A percentile compares a stretch with the other conserved stretches of the same genome.
Evolutionary conservation across 2,329 filamentous ascomycete species (phyloP).

Genomic region (Chaetothyriales sp.): DNA sequence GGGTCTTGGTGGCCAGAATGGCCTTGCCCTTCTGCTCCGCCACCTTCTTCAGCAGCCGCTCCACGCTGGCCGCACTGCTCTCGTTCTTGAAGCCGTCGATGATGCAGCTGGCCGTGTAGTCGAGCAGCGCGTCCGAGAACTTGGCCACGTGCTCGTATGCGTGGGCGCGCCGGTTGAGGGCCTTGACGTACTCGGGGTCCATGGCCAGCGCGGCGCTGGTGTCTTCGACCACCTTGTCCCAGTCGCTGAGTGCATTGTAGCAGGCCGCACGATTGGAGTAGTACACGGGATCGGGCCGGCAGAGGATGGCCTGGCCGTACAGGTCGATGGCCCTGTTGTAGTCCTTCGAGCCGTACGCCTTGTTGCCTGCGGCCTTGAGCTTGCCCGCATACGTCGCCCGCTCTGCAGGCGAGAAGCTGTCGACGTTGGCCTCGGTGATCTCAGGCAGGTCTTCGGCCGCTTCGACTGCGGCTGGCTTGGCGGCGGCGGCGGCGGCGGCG

Average conservation of each 20-base stretch:
- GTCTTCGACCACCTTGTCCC: slow-evolving; percentile 93
- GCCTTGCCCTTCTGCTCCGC: slow-evolving; percentile 86
- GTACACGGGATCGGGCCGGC: slow-evolving; percentile 94
- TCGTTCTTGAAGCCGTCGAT: slow-evolving; percentile 96
- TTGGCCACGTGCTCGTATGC: slow-evolving; percentile 88
- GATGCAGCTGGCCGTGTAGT: slow-evolving; percentile 98
- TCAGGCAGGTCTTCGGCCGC: slow-evolving; percentile 55
- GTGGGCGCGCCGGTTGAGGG: slow-evolving; percentile 87
- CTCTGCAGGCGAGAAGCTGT: slow-evolving; percentile 41
- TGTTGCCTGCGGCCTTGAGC: slow-evolving; percentile 91
- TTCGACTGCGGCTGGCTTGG: too few species aligned
- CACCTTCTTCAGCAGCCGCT: slow-evolving; percentile 89
- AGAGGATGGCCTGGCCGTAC: slow-evolving; percentile 89
- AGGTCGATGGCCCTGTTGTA: slow-evolving; percentile 88
- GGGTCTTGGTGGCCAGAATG: slow-evolving; percentile 66
- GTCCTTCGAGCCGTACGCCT: slow-evolving; percentile 86
- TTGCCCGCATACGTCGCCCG: slow-evolving; percentile 78
- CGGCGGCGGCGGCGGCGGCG: slow-evolving; percentile 26
- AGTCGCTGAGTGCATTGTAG: slow-evolving; percentile 83
- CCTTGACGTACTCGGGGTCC: slow-evolving; percentile 93
- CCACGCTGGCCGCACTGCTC: slow-evolving; percentile 72
- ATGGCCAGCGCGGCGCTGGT: slow-evolving; percentile 89
- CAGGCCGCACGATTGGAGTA: slow-evolving; percentile 98
- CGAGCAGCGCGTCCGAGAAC: slow-evolving; percentile 86
- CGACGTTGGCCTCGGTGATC: slow-evolving; percentile 37